A percentile compares a stretch with the other conserved stretches of the same genome.
These are phyloP conservation scores for Tolypocladium paradoxum DNA, from an alignment of 2,329 filamentous ascomycete species.

Conservation along the genomic window DNA sequence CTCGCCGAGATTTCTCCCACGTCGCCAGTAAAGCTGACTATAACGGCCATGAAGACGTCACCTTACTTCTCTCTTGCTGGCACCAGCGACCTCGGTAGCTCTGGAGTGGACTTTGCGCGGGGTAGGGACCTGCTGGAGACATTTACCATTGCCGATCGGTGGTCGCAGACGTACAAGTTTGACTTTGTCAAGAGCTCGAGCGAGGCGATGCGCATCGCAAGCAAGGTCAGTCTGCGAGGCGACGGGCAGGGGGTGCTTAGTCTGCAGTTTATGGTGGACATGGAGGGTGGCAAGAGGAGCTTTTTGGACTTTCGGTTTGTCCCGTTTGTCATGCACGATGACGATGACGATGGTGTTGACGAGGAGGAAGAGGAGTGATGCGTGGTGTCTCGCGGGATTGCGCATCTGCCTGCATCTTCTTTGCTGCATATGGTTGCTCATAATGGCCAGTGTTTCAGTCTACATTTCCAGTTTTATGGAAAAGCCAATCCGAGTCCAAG, in stretches of 20 bases:
- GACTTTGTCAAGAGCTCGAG: slow-evolving; percentile 73
- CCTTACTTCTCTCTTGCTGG: slow-evolving; percentile 69
- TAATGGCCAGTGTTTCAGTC: neutral
- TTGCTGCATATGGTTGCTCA: too few relatives aligned
- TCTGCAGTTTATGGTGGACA: slow-evolving; percentile 91
- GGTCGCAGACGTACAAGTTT: slow-evolving; percentile 74
- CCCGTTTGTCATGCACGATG: slow-evolving; percentile 54
- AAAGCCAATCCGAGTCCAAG: neutral
- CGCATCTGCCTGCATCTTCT: neutral
- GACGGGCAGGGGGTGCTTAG: slow-evolving; percentile 86
- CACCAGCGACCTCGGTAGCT: slow-evolving; percentile 44
- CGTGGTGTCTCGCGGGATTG: neutral
- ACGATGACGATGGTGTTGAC: slow-evolving; percentile 15
- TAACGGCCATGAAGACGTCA: slow-evolving; percentile 51
- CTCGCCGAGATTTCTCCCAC: slow-evolving; percentile 60
- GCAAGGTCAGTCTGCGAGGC: slow-evolving; percentile 82
- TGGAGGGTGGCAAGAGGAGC: slow-evolving; percentile 57
- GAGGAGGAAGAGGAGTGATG: neutral
- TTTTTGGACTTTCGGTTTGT: slow-evolving; percentile 81
- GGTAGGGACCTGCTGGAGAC: slow-evolving; percentile 63
- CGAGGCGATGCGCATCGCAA: slow-evolving; percentile 86
- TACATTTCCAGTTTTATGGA: neutral
- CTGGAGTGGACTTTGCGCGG: slow-evolving; percentile 55
- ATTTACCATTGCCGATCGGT: slow-evolving; percentile 50
- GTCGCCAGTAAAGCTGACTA: slow-evolving; percentile 59